Evolutionary conservation across 129 eudicot species (phyloP).

Genomic region (Ambrosia trifida): DNA sequence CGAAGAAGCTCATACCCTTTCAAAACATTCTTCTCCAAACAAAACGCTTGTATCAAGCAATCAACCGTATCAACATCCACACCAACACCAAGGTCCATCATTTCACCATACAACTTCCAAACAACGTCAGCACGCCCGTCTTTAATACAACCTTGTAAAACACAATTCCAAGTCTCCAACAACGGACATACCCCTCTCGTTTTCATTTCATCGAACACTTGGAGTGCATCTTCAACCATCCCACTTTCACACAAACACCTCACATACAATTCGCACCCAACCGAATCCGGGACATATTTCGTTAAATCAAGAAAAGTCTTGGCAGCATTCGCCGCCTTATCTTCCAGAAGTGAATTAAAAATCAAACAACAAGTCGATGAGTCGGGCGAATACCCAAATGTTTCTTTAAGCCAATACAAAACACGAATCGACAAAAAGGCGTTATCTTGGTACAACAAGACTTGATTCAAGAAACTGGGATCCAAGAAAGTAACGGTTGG

Average conservation of each 20-base stretch:
- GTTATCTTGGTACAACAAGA: constrained; percentile 51
- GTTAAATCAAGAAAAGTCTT: constrained; percentile 43
- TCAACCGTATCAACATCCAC: constrained; percentile 57
- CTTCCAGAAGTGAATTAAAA: constrained; percentile 51
- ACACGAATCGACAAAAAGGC: constrained; percentile 48
- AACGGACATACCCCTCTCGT: constrained; percentile 37
- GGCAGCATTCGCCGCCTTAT: constrained; percentile 55
- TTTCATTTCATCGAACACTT: constrained; percentile 48
- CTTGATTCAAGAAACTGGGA: constrained; percentile 43
- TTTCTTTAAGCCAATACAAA: constrained; percentile 50
- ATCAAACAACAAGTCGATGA: constrained; percentile 34
- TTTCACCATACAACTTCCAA: constrained; percentile 66
- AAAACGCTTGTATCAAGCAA: constrained; percentile 60
- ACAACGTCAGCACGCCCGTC: constrained; percentile 48
- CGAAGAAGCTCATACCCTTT: constrained; percentile 63
- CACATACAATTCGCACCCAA: constrained; percentile 43
- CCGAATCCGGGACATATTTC: constrained; percentile 42
- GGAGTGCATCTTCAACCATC: constrained; percentile 55
- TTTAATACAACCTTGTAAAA: constrained; percentile 39
- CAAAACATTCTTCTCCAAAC: constrained; percentile 45
- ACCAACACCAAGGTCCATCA: constrained; percentile 56
- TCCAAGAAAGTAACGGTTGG: constrained; percentile 55
- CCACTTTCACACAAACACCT: constrained; percentile 60
- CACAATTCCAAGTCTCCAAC: constrained; percentile 59
- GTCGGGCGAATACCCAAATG: constrained; percentile 44